phyloP scores from a whole-genome alignment of 257 asterid genomes.

The Penstemon davidsonii region DNA sequence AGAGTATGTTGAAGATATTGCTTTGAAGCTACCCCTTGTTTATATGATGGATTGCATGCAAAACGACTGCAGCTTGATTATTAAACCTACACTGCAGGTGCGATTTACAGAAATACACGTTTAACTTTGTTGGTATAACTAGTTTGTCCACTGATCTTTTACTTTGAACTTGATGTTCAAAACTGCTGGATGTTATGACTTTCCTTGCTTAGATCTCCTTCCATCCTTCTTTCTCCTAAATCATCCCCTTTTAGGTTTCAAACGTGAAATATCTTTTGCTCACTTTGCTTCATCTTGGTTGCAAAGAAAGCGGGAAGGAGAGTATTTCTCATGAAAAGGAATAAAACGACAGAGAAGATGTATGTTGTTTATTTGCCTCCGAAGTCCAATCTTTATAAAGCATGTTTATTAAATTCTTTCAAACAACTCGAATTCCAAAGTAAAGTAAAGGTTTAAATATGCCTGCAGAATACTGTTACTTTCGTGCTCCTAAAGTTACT shows the following conservation, averaged over 20 bases:
- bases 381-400: no score
- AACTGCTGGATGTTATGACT: background rate
- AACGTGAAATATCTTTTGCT: background rate
- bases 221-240: background rate
- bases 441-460: background rate
- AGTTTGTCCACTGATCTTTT: constrained; percentile 23
- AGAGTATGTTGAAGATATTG: constrained; percentile 47
- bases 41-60: constrained; percentile 89
- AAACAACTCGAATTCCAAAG: background rate
- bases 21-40: constrained; percentile 66
- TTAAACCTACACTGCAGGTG: constrained; percentile 69
- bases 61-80: constrained; percentile 80
- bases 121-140: constrained; percentile 14
- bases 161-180: background rate
- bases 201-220: background rate
- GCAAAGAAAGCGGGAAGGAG: background rate
- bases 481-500: background rate
- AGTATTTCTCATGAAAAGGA: background rate
- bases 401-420: background rate
- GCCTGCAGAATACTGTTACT: background rate
- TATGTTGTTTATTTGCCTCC: no score
- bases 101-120: constrained; percentile 11
- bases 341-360: background rate
- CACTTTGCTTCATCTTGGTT: background rate
- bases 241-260: background rate